phyloP scores from a whole-genome alignment of 768 basidiomycete species.

The Termitomyces sp. region DNA sequence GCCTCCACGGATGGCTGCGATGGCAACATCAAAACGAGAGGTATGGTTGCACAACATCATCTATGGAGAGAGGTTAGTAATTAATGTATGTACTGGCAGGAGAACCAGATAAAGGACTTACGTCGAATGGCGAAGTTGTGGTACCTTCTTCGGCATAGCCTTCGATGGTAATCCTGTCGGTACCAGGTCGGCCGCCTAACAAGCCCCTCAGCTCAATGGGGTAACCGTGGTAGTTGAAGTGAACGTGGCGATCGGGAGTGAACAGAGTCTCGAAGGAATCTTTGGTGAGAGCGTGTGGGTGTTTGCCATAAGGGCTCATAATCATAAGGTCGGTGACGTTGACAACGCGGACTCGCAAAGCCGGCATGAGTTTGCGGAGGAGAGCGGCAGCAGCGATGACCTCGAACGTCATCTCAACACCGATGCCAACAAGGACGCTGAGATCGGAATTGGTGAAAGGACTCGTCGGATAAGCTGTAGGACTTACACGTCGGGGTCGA shows the following conservation, averaged over 20 bases:
- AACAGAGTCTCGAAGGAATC: conserved; percentile 69
- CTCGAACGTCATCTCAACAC: conserved; percentile 87
- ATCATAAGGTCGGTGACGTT: conserved; percentile 92
- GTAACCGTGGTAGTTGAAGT: conserved; percentile 86
- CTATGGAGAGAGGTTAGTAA: conserved; percentile 24
- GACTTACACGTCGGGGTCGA: conserved; percentile 66
- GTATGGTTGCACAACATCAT: conserved; percentile 76
- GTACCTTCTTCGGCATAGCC: conserved; percentile 76
- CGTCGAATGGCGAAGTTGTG: conserved; percentile 81
- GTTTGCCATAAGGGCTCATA: conserved; percentile 60
- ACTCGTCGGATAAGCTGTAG: neutral
- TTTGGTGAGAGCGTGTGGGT: conserved; percentile 70
- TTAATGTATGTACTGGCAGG: neutral
- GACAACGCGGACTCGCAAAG: conserved; percentile 79
- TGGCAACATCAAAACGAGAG: conserved; percentile 64
- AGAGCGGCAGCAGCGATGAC: conserved; percentile 83
- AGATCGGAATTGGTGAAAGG: conserved; percentile 19
- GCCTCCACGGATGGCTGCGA: conserved; percentile 55
- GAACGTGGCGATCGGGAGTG: conserved; percentile 62
- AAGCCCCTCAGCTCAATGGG: conserved; percentile 69
- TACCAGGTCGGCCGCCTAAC: conserved; percentile 51
- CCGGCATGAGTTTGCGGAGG: conserved; percentile 64
- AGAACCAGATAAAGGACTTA: conserved; percentile 23
- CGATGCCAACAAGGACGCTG: conserved; percentile 81
- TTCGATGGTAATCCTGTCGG: conserved; percentile 49